Evolutionary conservation across 768 basidiomycete genomes (phyloP), one percentile per base, ranked within the genome.

Genomic region (Postia placenta): DNA sequence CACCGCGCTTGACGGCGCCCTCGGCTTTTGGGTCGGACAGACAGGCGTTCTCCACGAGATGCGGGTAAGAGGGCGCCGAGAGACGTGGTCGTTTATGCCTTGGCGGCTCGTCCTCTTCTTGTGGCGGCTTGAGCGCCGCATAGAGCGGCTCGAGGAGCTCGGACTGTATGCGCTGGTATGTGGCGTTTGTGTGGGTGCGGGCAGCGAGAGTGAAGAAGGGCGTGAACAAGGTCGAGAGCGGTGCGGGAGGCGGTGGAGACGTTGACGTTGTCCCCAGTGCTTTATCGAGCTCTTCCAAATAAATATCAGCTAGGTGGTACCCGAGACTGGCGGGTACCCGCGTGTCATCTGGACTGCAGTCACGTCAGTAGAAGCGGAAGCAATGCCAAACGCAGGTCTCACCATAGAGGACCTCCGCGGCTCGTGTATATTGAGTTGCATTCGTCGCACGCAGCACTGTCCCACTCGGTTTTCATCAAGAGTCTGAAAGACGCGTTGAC

Each of bases 291-390:
- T 98, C 95, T 55, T 90, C 85, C 12, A 94, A 64, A 64, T 90
- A 96, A 41, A 97, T 81, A 62, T 99, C 95, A 12, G 85, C 76
- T 17, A 98, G 66, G 64, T 99, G 95, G 60, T 85, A 93, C 20
- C 81, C 73, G 17, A 99, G 72, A 51, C 92, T 81, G 2, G 74
- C 67, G 1, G 95, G 91, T 1, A 92, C 82, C 40, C 83, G 80
- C 15, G 69, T 70, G 58, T 96, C 85, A 45, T 75, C 70, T 9
- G 82, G 76, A 60, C 90, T 92, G 61, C 48, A 25, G 30, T 11
- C 36, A 7, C 17, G 50, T 36, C 9, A 39, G n/a, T 26, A n/a
- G n/a, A 25, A 55, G 47, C 57, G 41, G 53, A 40, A 28, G n/a
- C 25, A 26, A 38, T 51, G 38, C 42, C 19, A 17, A 20, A 6